Evolutionary conservation across 2,329 filamentous ascomycete genomes (phyloP).

Genomic region (Eutypella sp.): DNA sequence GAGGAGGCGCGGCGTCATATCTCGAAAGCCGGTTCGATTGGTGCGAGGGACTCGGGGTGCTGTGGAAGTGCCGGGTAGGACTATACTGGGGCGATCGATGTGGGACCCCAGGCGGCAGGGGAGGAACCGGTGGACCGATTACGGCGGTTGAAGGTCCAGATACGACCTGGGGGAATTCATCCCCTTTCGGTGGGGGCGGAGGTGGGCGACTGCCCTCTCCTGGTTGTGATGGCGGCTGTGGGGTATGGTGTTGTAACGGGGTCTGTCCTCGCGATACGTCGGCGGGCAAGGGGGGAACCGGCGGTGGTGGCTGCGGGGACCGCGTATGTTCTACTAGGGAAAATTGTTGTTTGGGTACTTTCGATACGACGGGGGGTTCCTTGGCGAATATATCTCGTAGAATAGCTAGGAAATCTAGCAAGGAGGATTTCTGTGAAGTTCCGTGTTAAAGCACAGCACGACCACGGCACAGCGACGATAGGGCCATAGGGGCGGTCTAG

Average conservation of each 20-base stretch:
- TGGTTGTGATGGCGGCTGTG: constrained; percentile 16
- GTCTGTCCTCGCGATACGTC: constrained; percentile 46
- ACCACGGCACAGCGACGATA: too few relatives aligned
- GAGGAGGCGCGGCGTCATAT: constrained; percentile 28
- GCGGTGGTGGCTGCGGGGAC: constrained; percentile 49
- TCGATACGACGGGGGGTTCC: constrained; percentile 84
- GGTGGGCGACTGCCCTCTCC: constrained; percentile 34
- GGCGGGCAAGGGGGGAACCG: constrained; percentile 67
- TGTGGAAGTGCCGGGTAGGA: constrained; percentile 6
- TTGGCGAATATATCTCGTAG: constrained; percentile 86
- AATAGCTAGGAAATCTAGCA: constrained; percentile 77
- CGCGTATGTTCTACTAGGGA: constrained; percentile 31
- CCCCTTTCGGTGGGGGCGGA: constrained; percentile 51
- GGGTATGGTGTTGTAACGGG: constrained; percentile 30
- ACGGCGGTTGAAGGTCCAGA: constrained; percentile 29
- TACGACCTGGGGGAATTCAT: constrained; percentile 22
- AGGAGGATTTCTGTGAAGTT: constrained; percentile 66
- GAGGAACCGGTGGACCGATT: constrained; percentile 28
- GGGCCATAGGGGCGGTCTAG: too few relatives aligned
- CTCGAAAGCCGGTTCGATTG: constrained; percentile 25
- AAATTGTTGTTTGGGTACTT: constrained; percentile 32
- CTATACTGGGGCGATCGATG: constrained; percentile 22
- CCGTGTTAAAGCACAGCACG: not conserved
- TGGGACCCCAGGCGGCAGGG: constrained; percentile 27
- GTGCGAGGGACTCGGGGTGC: constrained; percentile 10